Percentiles rank a stretch among this genome's conserved stretches.
These are phyloP conservation scores for Russula olivacea DNA, from an alignment of 768 basidiomycete genomes.

Conservation along the genomic window DNA sequence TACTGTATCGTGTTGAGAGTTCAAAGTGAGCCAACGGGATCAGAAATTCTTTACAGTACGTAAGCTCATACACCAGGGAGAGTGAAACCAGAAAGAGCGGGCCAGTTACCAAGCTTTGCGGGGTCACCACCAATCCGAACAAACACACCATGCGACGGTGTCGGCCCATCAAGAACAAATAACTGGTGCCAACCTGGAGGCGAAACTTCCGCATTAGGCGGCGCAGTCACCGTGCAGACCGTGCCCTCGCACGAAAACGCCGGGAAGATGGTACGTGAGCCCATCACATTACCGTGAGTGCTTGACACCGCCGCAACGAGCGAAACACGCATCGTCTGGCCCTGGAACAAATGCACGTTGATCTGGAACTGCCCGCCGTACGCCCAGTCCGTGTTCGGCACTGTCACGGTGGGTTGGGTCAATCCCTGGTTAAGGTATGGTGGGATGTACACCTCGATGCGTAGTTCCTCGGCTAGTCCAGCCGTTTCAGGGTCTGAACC, in stretches of 20 bases:
- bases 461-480: slow-evolving; percentile 68
- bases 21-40: background rate
- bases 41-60: slow-evolving; percentile 36
- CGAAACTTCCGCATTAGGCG: slow-evolving; percentile 59
- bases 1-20: background rate
- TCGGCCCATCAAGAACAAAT: slow-evolving; percentile 72
- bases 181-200: slow-evolving; percentile 76
- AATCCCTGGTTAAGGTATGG: slow-evolving; percentile 70
- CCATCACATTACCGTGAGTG: slow-evolving; percentile 76
- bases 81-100: slow-evolving; percentile 59
- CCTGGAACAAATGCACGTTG: slow-evolving; percentile 37
- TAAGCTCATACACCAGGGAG: slow-evolving; percentile 47
- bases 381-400: slow-evolving; percentile 55
- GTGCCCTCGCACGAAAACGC: slow-evolving; percentile 62
- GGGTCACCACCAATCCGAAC: slow-evolving; percentile 80
- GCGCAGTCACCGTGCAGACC: slow-evolving; percentile 71
- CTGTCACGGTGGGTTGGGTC: slow-evolving; percentile 55
- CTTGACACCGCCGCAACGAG: slow-evolving; percentile 70
- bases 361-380: slow-evolving; percentile 51
- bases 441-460: slow-evolving; percentile 76
- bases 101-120: slow-evolving; percentile 64
- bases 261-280: slow-evolving; percentile 66
- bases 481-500: slow-evolving; percentile 65
- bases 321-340: slow-evolving; percentile 49
- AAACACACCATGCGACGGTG: slow-evolving; percentile 68